A percentile compares a stretch with the other conserved stretches of the same genome.
phyloP scores from a whole-genome alignment of 2,329 filamentous ascomycete genomes.

The Sarocladium oryzae region DNA sequence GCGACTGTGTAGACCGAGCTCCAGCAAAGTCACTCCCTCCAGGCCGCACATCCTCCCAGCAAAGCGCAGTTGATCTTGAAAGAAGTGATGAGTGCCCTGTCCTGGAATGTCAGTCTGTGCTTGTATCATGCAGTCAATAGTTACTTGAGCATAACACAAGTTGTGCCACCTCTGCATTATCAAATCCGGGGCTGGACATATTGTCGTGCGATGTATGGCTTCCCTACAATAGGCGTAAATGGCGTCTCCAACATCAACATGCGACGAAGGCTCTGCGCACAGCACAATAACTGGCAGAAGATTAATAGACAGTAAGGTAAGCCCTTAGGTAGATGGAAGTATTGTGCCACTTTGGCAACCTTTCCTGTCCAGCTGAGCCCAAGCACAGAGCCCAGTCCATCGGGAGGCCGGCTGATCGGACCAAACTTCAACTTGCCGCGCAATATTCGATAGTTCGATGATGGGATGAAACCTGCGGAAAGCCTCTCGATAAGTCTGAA shows the following conservation, averaged over 20 bases:
- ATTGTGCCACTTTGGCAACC: not conserved
- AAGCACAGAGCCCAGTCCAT: no score
- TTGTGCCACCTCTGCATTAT: slow-evolving; percentile 8
- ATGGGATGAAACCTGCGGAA: slow-evolving; percentile 1
- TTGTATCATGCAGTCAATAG: not conserved
- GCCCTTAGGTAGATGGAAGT: slow-evolving; percentile 6
- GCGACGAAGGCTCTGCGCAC: slow-evolving; percentile 10
- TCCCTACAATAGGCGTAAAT: slow-evolving; percentile 8
- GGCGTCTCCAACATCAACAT: not conserved
- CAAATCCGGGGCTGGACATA: slow-evolving; percentile 8
- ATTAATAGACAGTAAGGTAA: slow-evolving; percentile 12
- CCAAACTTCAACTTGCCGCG: not conserved
- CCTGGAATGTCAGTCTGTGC: not conserved
- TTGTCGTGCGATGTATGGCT: slow-evolving; percentile 8
- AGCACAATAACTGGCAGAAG: slow-evolving; percentile 12
- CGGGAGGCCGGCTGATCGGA: not conserved
- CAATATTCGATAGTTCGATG: not conserved
- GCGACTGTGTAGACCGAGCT: slow-evolving; percentile 21
- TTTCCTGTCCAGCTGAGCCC: no score
- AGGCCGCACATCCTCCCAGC: slow-evolving; percentile 23
- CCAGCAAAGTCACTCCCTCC: slow-evolving; percentile 20
- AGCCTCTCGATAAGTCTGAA: not conserved
- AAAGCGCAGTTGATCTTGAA: slow-evolving; percentile 17
- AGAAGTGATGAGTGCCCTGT: slow-evolving; percentile 18
- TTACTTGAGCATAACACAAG: slow-evolving; percentile 5